Percentiles rank a stretch among this genome's conserved stretches.
phyloP scores from a whole-genome alignment of 1,284 basidiomycete species.

The Sporisorium exsertum region DNA sequence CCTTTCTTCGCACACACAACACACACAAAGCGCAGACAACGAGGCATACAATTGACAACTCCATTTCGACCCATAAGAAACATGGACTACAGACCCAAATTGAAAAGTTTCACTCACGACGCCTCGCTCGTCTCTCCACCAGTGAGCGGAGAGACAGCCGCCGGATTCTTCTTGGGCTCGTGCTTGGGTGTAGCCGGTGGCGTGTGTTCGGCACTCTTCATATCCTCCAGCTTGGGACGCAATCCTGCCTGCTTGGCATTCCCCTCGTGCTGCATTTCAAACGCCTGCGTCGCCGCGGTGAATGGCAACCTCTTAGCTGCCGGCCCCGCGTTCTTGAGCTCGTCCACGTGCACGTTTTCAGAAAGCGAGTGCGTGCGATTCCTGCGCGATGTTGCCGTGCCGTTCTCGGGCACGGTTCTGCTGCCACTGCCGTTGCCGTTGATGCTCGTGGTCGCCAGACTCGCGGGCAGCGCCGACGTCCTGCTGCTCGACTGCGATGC shows the following conservation, averaged over 20 bases:
- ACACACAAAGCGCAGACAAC: not conserved
- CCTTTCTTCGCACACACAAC: not conserved
- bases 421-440: constrained; percentile 19
- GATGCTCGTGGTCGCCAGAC: constrained; percentile 28
- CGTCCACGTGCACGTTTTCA: constrained; percentile 47
- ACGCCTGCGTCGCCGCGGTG: constrained; percentile 45
- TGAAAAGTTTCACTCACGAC: not conserved
- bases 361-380: constrained; percentile 53
- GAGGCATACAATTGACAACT: not conserved
- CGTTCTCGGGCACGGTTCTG: not conserved
- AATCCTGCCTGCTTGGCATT: constrained; percentile 29
- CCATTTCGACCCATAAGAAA: constrained; percentile 1
- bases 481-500: constrained; percentile 21
- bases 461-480: constrained; percentile 35
- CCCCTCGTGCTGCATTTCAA: constrained; percentile 49
- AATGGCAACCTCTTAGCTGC: constrained; percentile 49
- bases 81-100: not conserved
- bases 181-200: constrained; percentile 42
- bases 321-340: constrained; percentile 47
- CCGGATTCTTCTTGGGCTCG: constrained; percentile 20
- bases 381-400: constrained; percentile 27
- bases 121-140: not conserved
- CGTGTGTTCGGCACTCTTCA: constrained; percentile 56
- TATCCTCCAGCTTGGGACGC: constrained; percentile 41
- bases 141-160: not conserved